Evolutionary conservation across 495 filamentous ascomycete genomes (phyloP).

Genomic region (Letharia lupina): DNA sequence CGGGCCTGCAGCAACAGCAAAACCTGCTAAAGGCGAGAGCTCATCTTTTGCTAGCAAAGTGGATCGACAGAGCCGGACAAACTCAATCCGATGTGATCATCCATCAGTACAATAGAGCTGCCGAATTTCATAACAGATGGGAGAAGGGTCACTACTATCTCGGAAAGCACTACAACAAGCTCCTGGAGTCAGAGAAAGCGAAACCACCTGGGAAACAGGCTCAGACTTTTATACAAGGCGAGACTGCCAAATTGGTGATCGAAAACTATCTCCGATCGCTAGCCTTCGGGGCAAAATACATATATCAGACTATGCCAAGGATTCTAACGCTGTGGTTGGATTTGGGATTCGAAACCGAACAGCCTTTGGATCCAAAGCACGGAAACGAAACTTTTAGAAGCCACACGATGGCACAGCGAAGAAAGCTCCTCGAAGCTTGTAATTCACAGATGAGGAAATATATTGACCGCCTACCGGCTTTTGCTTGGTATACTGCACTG

Average conservation of each 20-base stretch:
- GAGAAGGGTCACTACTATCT: conserved; percentile 97
- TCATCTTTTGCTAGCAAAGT: conserved; percentile 85
- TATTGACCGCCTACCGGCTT: conserved; percentile 66
- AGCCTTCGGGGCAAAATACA: conserved; percentile 82
- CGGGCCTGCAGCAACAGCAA: conserved; percentile 33
- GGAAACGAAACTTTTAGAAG: conserved; percentile 55
- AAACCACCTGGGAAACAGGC: conserved; percentile 60
- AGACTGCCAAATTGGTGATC: conserved; percentile 78
- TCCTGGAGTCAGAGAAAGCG: conserved; percentile 78
- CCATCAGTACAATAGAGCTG: conserved; percentile 67
- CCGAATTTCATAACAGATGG: conserved; percentile 56
- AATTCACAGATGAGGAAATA: conserved; percentile 68
- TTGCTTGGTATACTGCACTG: conserved; percentile 83
- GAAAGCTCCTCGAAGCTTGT: conserved; percentile 58
- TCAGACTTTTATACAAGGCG: conserved; percentile 55
- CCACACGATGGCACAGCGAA: conserved; percentile 48
- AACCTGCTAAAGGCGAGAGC: conserved; percentile 49
- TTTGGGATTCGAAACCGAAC: conserved; percentile 65
- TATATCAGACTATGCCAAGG: conserved; percentile 85
- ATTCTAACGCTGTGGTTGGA: conserved; percentile 91
- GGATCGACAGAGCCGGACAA: conserved; percentile 87
- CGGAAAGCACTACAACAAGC: conserved; percentile 94
- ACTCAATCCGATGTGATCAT: conserved; percentile 71
- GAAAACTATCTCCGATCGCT: conserved; percentile 88
- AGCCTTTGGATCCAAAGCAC: conserved; percentile 56